Base-by-base conservation (phyloP, 2,329 filamentous ascomycete species). In the Alternaria novae-zelandiae region DNA sequence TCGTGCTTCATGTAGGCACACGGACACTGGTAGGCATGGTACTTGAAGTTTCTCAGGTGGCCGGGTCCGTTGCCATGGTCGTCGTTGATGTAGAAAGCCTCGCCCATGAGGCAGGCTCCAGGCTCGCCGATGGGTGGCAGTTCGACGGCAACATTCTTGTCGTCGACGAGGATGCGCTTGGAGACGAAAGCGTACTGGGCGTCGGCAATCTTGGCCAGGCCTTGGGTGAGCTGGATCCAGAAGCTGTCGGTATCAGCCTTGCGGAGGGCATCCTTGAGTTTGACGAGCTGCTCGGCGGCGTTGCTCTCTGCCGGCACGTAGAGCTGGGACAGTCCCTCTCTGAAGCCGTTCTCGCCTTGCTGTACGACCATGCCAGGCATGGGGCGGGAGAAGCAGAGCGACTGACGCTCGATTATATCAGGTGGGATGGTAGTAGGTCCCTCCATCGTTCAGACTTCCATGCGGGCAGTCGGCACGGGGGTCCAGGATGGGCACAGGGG, bases 1-100 rank as follows among this genome's bases (percentile, higher is more conserved):
- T 91, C 89, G 74, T 91, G 87, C 68, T 87, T 88, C 89, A 92
- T 91, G 74, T 90, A 86, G 36, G 86, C 86, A 76, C 89, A 90
- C 5, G 89, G 89, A 66, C 88, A 88, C 23, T 84, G 87, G 69
- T 89, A 90, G 41, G 88, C 86, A 69, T 88, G 85, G 77, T 90
- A 90, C 67, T 88, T 87, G 79, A 87, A 87, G 70, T 90, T 86
- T 65, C 85, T 85, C 69, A 88, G 81, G 54, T 88, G 83, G 23
- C 84, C 81, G 20, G 72, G 72, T 13, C 72, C 64, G 41, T 84
- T 83, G 55, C 84, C 83, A 54, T 83, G 81, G 26, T 86, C 88
- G 69, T 89, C 86, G 70, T 89, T 87, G 79, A 89, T 86, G 74
- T 91, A 91, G 67, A 90, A 87, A 13, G 87, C 89, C 9, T 88